These are phyloP conservation scores for Coemansia sp. DNA, from an alignment of 192 early-diverging fungal genomes.

Conservation along the genomic window DNA sequence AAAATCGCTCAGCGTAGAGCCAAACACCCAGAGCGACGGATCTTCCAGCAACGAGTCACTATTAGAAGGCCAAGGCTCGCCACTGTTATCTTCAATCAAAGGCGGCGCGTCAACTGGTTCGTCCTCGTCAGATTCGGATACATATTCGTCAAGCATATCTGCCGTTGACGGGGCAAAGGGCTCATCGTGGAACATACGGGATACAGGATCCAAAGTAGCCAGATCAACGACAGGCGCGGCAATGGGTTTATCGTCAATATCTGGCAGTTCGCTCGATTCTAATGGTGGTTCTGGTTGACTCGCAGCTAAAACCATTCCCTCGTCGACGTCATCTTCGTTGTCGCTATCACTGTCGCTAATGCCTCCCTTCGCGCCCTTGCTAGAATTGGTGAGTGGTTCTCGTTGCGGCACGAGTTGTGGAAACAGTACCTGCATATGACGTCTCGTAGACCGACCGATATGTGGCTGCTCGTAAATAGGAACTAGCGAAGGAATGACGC, in stretches of 20 bases:
- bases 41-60: slow-evolving; percentile 26
- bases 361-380: slow-evolving; percentile 8
- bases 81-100: background rate
- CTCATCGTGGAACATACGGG: slow-evolving; percentile 43
- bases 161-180: background rate
- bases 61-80: background rate
- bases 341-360: background rate
- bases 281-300: background rate
- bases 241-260: background rate
- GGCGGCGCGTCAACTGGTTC: background rate
- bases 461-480: slow-evolving; percentile 52
- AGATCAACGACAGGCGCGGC: slow-evolving; percentile 1
- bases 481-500: slow-evolving; percentile 56
- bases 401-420: slow-evolving; percentile 32
- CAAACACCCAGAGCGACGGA: slow-evolving; percentile 59
- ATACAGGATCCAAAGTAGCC: slow-evolving; percentile 20
- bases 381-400: background rate
- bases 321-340: background rate
- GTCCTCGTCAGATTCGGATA: background rate
- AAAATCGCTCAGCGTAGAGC: slow-evolving; percentile 43
- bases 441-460: slow-evolving; percentile 12
- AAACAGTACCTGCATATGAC: slow-evolving; percentile 40
- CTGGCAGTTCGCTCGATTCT: background rate
- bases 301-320: background rate
- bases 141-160: background rate